A percentile compares a stretch with the other conserved stretches of the same genome.
Conservation (phyloP, 2,329 filamentous ascomycete genomes). For the Colletotrichum horii region DNA sequence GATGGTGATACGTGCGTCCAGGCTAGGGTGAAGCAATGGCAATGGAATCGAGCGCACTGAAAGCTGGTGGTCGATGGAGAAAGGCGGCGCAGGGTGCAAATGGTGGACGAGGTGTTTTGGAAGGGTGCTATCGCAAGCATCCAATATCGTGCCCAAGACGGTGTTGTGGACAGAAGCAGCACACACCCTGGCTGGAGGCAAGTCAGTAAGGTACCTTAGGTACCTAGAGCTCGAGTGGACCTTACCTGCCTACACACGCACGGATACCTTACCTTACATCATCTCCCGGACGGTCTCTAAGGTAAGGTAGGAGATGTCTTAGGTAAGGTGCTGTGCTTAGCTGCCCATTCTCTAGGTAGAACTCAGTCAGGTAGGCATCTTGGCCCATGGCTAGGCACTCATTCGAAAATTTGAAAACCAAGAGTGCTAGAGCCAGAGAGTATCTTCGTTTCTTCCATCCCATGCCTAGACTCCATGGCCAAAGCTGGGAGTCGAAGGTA, state of each 20-base stretch:
- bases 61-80: conserved; percentile 1
- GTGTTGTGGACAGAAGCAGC: not conserved
- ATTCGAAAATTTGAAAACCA: not conserved
- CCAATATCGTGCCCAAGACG: conserved; percentile 1
- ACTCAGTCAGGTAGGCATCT: no score
- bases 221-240: not conserved
- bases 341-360: not conserved
- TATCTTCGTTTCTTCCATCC: not conserved
- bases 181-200: not conserved
- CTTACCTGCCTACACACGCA: not conserved
- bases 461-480: not conserved
- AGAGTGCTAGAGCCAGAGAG: not conserved
- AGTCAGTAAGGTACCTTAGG: not conserved
- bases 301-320: no score
- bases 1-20: not conserved
- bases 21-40: not conserved
- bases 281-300: not conserved
- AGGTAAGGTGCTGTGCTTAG: not conserved
- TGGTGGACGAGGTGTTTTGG: conserved; percentile 6
- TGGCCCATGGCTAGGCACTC: not conserved
- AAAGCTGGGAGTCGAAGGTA: not conserved
- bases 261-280: not conserved
- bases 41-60: not conserved
- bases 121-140: conserved; percentile 17
- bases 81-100: not conserved